phyloP scores from a whole-genome alignment of 805 yeast genomes.

The Isabelozyma gotoi region DNA sequence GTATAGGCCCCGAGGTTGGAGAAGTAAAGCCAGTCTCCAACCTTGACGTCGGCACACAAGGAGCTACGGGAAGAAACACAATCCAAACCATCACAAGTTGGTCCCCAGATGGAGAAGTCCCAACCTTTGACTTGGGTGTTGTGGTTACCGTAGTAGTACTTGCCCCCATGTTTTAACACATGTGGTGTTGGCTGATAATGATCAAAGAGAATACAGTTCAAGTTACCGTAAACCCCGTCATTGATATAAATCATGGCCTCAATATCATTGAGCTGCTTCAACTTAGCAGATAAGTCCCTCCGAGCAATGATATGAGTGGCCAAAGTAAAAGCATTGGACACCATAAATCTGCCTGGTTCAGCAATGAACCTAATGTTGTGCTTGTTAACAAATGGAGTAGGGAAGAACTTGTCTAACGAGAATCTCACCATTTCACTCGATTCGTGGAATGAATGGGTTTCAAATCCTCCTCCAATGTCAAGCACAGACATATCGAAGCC shows the following conservation, averaged over 20 bases:
- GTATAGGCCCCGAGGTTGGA: conserved; percentile 89
- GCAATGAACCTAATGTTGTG: conserved; percentile 59
- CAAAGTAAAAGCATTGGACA: conserved; percentile 79
- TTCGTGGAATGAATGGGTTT: conserved; percentile 56
- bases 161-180: conserved; percentile 57
- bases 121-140: conserved; percentile 19
- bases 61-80: conserved; percentile 58
- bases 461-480: conserved; percentile 96
- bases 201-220: conserved; percentile 91
- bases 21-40: conserved; percentile 94
- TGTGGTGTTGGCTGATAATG: conserved; percentile 78
- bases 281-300: conserved; percentile 40
- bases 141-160: conserved; percentile 36
- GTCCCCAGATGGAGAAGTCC: conserved; percentile 89
- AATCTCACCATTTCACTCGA: conserved; percentile 57
- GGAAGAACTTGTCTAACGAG: conserved; percentile 62
- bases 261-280: conserved; percentile 21
- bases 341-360: conserved; percentile 92
- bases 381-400: conserved; percentile 29
- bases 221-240: conserved; percentile 94
- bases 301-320: conserved; percentile 87
- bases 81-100: conserved; percentile 96
- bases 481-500: conserved; percentile 54
- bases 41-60: conserved; percentile 60
- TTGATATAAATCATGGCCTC: conserved; percentile 80